Evolutionary conservation across 164 flowering plant genomes (phyloP).

Genomic region (Stephania cephalantha): DNA sequence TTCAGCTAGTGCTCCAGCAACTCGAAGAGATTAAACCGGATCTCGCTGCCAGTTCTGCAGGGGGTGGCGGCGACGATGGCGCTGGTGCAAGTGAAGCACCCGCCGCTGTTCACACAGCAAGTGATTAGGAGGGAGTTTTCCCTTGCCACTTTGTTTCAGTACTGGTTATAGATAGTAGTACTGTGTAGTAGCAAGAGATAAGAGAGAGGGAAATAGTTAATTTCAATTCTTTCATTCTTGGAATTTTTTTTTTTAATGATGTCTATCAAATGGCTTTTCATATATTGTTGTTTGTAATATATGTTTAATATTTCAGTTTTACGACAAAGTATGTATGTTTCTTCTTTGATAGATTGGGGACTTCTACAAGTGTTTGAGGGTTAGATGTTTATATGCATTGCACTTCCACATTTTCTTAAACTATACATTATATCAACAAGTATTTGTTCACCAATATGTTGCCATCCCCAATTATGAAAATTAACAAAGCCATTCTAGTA

Average conservation of each 20-base stretch:
- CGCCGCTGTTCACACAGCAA: conserved; percentile 1
- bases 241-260: neutral
- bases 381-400: no score
- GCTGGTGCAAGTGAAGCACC: conserved; percentile 4
- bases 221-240: conserved; percentile 16
- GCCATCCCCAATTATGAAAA: no score
- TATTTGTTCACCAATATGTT: no score
- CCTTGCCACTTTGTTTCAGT: neutral
- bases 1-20: conserved; percentile 60
- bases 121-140: conserved; percentile 1
- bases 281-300: conserved; percentile 6
- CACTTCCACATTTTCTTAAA: no score
- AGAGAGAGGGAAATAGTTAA: neutral
- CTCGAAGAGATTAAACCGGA: conserved; percentile 76
- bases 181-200: neutral
- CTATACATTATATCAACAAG: no score
- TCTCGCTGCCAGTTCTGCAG: conserved; percentile 27
- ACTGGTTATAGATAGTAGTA: neutral
- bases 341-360: neutral
- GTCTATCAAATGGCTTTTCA: neutral
- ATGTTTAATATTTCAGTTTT: neutral
- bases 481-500: no score
- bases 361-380: neutral
- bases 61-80: conserved; percentile 8
- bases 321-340: neutral